Conservation (phyloP, 768 basidiomycete genomes). For the Leccinum ochraceum region DNA sequence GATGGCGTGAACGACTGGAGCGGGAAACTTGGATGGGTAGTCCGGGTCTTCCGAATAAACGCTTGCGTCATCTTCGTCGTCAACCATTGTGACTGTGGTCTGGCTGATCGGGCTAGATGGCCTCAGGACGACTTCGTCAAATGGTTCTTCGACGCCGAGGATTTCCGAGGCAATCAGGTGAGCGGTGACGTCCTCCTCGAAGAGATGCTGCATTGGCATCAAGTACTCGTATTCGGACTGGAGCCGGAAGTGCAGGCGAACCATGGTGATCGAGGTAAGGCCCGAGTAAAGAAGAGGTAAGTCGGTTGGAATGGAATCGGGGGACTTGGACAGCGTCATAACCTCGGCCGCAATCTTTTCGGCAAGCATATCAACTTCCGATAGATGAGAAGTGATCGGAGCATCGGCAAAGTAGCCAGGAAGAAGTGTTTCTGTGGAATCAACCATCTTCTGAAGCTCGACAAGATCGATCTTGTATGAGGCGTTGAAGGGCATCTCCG, state of each 20-base stretch:
- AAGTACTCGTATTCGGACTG: constrained; percentile 35
- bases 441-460: constrained; percentile 13
- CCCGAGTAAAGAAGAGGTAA: constrained; percentile 34
- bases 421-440: constrained; percentile 9
- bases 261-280: constrained; percentile 32
- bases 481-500: constrained; percentile 18
- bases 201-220: constrained; percentile 29
- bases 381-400: constrained; percentile 13
- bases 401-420: constrained; percentile 9
- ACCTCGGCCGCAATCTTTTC: constrained; percentile 36
- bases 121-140: constrained; percentile 11
- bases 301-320: constrained; percentile 29
- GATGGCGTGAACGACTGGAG: not conserved
- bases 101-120: constrained; percentile 19
- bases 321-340: constrained; percentile 28
- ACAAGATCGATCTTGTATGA: constrained; percentile 20
- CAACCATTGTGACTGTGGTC: constrained; percentile 21
- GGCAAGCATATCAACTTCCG: constrained; percentile 29
- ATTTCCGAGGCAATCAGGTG: constrained; percentile 33
- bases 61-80: constrained; percentile 17
- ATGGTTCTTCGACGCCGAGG: constrained; percentile 15
- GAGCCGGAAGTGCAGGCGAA: constrained; percentile 35
- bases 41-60: constrained; percentile 4
- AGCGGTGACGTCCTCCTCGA: constrained; percentile 33
- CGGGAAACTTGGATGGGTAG: constrained; percentile 6